phyloP scores from a whole-genome alignment of 371 early-diverging fungal species.

The Actinomucor elegans region DNA sequence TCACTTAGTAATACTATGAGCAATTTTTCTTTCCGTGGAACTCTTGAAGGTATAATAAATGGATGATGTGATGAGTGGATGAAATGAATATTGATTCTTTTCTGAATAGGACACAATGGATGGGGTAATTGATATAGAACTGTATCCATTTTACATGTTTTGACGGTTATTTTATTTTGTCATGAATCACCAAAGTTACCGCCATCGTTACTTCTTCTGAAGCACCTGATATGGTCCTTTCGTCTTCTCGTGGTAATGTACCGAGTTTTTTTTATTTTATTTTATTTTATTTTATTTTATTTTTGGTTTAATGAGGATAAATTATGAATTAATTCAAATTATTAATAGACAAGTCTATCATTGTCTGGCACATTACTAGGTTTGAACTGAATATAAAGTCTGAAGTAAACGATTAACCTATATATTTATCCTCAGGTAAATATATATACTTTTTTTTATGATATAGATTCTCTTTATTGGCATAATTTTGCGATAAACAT shows the following conservation, averaged over 20 bases:
- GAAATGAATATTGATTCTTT: background rate
- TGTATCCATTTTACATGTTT: too few species aligned
- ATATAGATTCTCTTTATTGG: background rate
- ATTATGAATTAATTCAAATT: background rate
- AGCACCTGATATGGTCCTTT: conserved; percentile 86
- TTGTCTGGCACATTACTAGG: conserved; percentile 86
- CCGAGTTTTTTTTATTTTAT: too few species aligned
- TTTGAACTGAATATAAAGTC: conserved; percentile 5
- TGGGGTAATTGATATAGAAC: conserved; percentile 34
- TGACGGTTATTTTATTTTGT: too few species aligned
- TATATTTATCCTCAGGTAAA: conserved; percentile 3
- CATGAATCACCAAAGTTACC: conserved; percentile 77
- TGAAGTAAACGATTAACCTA: background rate
- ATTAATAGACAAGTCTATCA: conserved; percentile 80
- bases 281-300: too few species aligned
- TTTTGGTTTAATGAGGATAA: too few species aligned
- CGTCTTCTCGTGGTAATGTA: conserved; percentile 91
- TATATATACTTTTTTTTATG: background rate
- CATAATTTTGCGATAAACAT: background rate
- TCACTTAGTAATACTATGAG: too few species aligned
- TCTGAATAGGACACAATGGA: conserved; percentile 18
- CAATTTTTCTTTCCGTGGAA: conserved; percentile 11
- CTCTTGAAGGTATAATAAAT: conserved; percentile 7
- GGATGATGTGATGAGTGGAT: conserved; percentile 17
- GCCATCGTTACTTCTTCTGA: conserved; percentile 90